phyloP scores from a whole-genome alignment of 225 moss, liverwort and hornwort species.

The Polytrichum commune region DNA sequence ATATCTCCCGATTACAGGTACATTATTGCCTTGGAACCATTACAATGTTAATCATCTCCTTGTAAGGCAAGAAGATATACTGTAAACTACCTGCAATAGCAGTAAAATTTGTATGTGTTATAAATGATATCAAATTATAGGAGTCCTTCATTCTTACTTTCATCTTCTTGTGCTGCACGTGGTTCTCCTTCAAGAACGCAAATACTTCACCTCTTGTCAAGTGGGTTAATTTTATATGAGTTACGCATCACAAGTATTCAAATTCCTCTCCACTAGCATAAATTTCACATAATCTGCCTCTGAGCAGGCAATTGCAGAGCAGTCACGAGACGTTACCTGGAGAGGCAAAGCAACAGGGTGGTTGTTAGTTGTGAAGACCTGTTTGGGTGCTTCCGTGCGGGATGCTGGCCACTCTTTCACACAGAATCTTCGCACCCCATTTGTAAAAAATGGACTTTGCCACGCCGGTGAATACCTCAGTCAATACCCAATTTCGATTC shows the following conservation, averaged over 20 bases:
- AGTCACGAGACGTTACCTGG: constrained; percentile 30
- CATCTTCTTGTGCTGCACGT: no score
- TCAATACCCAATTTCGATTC: neutral
- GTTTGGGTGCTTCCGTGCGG: constrained; percentile 74
- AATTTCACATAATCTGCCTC: constrained; percentile 20
- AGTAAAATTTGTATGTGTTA: no score
- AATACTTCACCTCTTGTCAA: no score
- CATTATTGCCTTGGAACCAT: no score
- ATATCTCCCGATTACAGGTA: constrained; percentile 83
- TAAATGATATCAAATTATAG: no score
- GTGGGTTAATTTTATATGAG: no score
- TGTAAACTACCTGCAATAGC: no score
- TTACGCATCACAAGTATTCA: neutral
- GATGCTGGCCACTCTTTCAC: constrained; percentile 63
- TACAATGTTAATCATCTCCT: neutral
- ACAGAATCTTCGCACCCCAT: constrained; percentile 37
- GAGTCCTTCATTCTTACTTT: no score
- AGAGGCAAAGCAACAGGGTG: constrained; percentile 69
- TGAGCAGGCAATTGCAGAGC: constrained; percentile 64
- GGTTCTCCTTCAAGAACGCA: no score
- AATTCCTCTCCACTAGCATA: constrained; percentile 1
- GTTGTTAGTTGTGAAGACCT: constrained; percentile 93
- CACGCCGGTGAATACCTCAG: constrained; percentile 24
- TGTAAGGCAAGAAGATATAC: neutral
- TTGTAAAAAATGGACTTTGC: constrained; percentile 30